phyloP scores from a whole-genome alignment of 2,329 filamentous ascomycete genomes.

The Stachybotrys echinatus region DNA sequence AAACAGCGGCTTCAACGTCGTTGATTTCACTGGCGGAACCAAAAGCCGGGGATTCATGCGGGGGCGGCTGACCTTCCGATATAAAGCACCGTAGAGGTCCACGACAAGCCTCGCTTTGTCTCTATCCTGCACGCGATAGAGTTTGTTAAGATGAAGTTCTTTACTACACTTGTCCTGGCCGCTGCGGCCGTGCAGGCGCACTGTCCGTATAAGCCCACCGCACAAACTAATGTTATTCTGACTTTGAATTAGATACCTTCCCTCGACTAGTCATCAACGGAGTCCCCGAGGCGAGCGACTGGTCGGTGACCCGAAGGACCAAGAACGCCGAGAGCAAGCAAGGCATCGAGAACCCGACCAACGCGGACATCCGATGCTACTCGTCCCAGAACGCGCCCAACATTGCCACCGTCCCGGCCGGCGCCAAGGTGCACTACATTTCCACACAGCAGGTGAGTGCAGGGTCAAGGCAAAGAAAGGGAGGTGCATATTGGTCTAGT shows the following conservation, averaged over 20 bases:
- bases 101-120: neutral
- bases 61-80: no score
- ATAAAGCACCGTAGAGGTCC: neutral
- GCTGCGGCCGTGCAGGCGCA: neutral
- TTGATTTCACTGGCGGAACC: no score
- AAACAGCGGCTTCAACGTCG: no score
- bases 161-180: neutral
- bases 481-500: no score
- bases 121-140: neutral
- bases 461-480: no score
- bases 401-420: neutral
- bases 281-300: neutral
- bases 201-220: neutral
- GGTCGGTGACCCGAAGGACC: neutral
- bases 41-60: no score
- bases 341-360: neutral
- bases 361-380: neutral
- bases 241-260: neutral
- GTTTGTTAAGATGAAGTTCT: neutral
- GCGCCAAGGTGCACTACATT: neutral
- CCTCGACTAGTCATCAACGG: neutral
- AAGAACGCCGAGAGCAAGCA: slow-evolving; percentile 1
- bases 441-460: slow-evolving; percentile 1
- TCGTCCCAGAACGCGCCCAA: neutral
- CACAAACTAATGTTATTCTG: neutral